A percentile compares a stretch with the other conserved stretches of the same genome.
phyloP scores from a whole-genome alignment of 345 rosid species.

The Arabidopsis thaliana region TAIR10.1 NC_003071.7:13844001-13844500 shows the following conservation, averaged over 20 bases:
- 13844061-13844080: conserved; percentile 60
- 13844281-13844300: conserved; percentile 43
- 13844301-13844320: conserved; percentile 1
- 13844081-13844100: conserved; percentile 51
- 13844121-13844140: conserved; percentile 25
- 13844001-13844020: conserved; percentile 3
- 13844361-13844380: background rate
- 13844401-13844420: no score
- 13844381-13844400: no score
- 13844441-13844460: no score
- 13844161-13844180: conserved; percentile 50
- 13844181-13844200: conserved; percentile 47
- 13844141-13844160: conserved; percentile 20
- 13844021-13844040: conserved; percentile 13
- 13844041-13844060: conserved; percentile 53
- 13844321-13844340: background rate
- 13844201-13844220: conserved; percentile 52
- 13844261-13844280: conserved; percentile 53
- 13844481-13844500: conserved; percentile 53
- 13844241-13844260: conserved; percentile 66
- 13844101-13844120: conserved; percentile 32
- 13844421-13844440: no score
- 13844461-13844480: background rate
- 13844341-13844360: background rate
- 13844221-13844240: conserved; percentile 54